Evolutionary conservation across 805 yeast genomes (phyloP).

Genomic region (Suhomyces emberorum): DNA sequence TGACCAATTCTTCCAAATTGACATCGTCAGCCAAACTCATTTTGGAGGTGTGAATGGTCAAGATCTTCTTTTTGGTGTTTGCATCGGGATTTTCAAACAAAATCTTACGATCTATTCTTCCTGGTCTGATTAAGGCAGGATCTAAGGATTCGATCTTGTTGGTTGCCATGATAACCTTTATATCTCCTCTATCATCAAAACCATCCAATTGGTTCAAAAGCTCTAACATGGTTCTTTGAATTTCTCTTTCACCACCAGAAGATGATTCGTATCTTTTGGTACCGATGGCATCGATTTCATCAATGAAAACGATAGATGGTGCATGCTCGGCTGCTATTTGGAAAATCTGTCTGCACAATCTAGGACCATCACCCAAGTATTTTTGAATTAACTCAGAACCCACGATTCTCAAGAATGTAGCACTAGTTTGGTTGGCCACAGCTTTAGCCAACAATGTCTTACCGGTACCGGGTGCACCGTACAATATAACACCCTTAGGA

Average conservation of each 20-base stretch:
- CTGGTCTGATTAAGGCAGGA: slow-evolving; percentile 95
- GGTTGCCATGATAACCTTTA: slow-evolving; percentile 97
- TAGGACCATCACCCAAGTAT: slow-evolving; percentile 96
- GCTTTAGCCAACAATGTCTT: slow-evolving; percentile 95
- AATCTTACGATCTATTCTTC: slow-evolving; percentile 94
- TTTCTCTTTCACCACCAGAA: slow-evolving; percentile 96
- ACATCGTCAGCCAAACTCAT: slow-evolving; percentile 90
- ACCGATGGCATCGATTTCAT: slow-evolving; percentile 98
- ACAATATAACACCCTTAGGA: slow-evolving; percentile 94
- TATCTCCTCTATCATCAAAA: slow-evolving; percentile 95
- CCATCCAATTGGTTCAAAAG: slow-evolving; percentile 93
- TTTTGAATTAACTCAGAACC: slow-evolving; percentile 97
- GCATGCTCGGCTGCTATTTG: slow-evolving; percentile 97
- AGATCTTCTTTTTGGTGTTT: slow-evolving; percentile 87
- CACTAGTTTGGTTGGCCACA: slow-evolving; percentile 96
- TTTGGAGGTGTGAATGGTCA: slow-evolving; percentile 87
- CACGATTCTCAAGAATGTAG: slow-evolving; percentile 92
- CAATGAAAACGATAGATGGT: slow-evolving; percentile 97
- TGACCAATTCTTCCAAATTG: slow-evolving; percentile 82
- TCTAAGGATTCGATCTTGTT: slow-evolving; percentile 91
- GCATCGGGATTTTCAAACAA: slow-evolving; percentile 95
- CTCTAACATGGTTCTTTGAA: slow-evolving; percentile 97
- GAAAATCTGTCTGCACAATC: slow-evolving; percentile 89
- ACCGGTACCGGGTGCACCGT: slow-evolving; percentile 98
- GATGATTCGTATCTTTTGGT: slow-evolving; percentile 97